These are phyloP conservation scores for Acer yangbiense DNA, from an alignment of 345 rosid genomes.

Conservation along the genomic window DNA sequence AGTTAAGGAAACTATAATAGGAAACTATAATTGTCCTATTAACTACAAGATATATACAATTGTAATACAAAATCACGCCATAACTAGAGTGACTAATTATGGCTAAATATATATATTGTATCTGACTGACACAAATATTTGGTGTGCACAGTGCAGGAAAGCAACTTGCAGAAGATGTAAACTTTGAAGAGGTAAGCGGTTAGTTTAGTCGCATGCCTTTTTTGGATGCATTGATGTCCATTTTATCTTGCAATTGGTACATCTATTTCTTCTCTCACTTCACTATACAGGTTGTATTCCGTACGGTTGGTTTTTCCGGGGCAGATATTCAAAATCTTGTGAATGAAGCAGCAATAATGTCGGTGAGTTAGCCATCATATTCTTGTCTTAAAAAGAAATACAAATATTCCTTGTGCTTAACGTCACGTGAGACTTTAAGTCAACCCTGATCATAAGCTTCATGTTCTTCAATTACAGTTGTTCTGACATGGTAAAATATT, in stretches of 20 bases:
- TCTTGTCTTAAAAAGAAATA: neutral
- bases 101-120: too few species aligned
- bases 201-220: neutral
- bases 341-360: constrained; percentile 96
- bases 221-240: neutral
- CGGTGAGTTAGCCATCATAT: constrained; percentile 57
- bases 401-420: neutral
- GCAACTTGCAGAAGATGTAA: constrained; percentile 83
- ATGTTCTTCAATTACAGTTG: constrained; percentile 2
- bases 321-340: constrained; percentile 97
- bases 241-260: neutral
- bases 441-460: neutral
- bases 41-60: neutral
- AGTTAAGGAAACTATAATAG: too few species aligned
- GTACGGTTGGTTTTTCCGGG: constrained; percentile 93
- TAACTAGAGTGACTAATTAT: too few species aligned
- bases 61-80: neutral
- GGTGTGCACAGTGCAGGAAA: constrained; percentile 85
- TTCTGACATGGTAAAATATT: neutral
- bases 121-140: constrained; percentile 55
- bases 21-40: neutral
- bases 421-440: neutral
- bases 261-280: constrained; percentile 7
- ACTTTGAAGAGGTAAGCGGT: constrained; percentile 66
- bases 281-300: constrained; percentile 76